phyloP scores from a whole-genome alignment of 2,329 filamentous ascomycete genomes.

The Myriosclerotinia duriaeana region DNA sequence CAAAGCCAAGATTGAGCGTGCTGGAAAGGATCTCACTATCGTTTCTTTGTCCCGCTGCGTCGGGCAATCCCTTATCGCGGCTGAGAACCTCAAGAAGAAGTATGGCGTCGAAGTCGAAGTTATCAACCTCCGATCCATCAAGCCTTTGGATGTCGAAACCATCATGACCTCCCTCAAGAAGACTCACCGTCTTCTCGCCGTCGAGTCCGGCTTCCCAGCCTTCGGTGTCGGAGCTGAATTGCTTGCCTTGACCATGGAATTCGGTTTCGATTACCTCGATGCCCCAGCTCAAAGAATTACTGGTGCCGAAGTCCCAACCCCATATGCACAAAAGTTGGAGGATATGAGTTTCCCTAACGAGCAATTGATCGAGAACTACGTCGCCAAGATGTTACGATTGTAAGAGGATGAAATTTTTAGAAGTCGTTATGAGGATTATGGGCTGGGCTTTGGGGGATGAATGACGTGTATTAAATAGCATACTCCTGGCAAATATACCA shows the following conservation, averaged over 20 bases:
- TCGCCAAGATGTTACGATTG: conserved; percentile 82
- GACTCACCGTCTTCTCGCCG: conserved; percentile 84
- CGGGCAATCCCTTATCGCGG: conserved; percentile 83
- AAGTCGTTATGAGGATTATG: conserved; percentile 8
- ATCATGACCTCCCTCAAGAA: conserved; percentile 99
- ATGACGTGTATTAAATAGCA: conserved; percentile 21
- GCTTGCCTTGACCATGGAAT: conserved; percentile 92
- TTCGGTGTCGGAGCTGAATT: conserved; percentile 93
- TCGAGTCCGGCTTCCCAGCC: conserved; percentile 94
- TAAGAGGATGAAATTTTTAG: conserved; percentile 45
- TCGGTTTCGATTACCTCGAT: conserved; percentile 96
- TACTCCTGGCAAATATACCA: conserved; percentile 21
- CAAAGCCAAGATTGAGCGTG: conserved; percentile 98
- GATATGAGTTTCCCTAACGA: conserved; percentile 94
- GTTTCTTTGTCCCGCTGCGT: conserved; percentile 94
- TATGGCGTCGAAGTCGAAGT: conserved; percentile 96
- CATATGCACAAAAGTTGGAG: conserved; percentile 90
- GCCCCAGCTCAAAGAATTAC: conserved; percentile 92
- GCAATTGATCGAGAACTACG: conserved; percentile 80
- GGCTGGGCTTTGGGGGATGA: not conserved
- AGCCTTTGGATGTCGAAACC: conserved; percentile 91
- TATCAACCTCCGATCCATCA: conserved; percentile 96
- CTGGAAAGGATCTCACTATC: conserved; percentile 93
- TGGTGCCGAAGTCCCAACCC: conserved; percentile 94
- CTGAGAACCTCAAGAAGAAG: conserved; percentile 90